Base-by-base conservation (phyloP, 1,139 yeast genomes). In the Candida sojae region DNA sequence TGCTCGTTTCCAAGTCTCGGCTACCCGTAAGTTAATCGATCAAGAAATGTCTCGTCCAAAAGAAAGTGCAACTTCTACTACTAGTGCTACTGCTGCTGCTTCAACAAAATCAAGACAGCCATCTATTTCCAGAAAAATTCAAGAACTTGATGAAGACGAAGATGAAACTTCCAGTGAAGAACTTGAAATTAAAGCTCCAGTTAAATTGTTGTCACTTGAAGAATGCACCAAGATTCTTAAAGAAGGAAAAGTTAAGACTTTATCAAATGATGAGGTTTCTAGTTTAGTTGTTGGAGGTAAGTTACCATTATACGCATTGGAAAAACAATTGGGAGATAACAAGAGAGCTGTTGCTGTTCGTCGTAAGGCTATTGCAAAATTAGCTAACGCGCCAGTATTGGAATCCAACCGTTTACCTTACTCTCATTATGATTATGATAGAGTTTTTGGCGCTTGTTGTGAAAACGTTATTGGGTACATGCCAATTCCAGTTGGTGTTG, bases 401-500 rank as follows among this genome's bases (percentile, higher is more conserved):
- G 87, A 86, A 56, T 68, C 86, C 5, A 75, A 81, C 38, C 80
- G 82, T 56, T 76, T 93, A 56, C 99, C 99, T 17, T 90, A 83
- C 67, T 73, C 77, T 53, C 74, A 83, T 62, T 93, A 93, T 65
- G 97, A 95, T 66, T 95, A 91, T 64, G 96, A 92, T 63, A 84
- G 98, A 59, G 99, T 95, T 10, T 84, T 92, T 64, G 99, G 99
- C 55, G 98, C 99, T 9, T 93, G 99, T 73, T 93, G 99, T 75
- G 99, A 93, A 69, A 93, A 93, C 64, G 99, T 93, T 51, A 88
- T 93, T 67, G 99, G 99, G 37, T 93, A 79, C 64, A 83, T 92
- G 84, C 99, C 99, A 32, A 68, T 93, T 43, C 99, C 99, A 9
- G 90, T 93, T 51, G 99, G 99, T 67, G 87, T 95, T 63, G 98